phyloP scores from a whole-genome alignment of 73 alveolate genomes.

The Paramecium tetraurelia region DNA sequence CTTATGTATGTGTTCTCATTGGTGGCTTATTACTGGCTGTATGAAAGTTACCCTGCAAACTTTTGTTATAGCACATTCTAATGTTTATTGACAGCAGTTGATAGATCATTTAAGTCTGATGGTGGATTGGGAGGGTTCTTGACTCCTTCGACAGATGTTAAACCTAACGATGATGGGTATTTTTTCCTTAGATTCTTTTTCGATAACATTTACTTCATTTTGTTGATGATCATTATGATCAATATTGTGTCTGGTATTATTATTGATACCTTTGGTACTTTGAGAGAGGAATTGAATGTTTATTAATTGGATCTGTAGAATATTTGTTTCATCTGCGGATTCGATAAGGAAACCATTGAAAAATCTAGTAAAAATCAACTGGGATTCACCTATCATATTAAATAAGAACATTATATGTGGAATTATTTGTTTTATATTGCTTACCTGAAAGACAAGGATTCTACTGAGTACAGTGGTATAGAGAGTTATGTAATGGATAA shows the following conservation, averaged over 20 bases:
- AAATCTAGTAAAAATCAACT: conserved; percentile 72
- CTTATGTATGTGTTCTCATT: conserved; percentile 63
- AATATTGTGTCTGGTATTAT: conserved; percentile 81
- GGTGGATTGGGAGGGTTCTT: conserved; percentile 82
- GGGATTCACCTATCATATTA: conserved; percentile 80
- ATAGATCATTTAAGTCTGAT: conserved; percentile 78
- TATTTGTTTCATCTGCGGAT: conserved; percentile 93
- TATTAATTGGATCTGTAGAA: conserved; percentile 82
- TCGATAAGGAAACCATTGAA: conserved; percentile 88
- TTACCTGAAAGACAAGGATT: conserved; percentile 82
- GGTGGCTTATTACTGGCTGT: conserved; percentile 65
- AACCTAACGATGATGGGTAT: conserved; percentile 27
- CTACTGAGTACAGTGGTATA: conserved; percentile 94
- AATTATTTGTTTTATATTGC: conserved; percentile 88
- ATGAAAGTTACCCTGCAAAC: conserved; percentile 56
- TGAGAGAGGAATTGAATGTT: conserved; percentile 87
- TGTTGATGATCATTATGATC: conserved; percentile 68
- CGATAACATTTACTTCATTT: conserved; percentile 54
- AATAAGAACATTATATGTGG: conserved; percentile 87
- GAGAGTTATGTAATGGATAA: conserved; percentile 92
- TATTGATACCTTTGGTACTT: conserved; percentile 93
- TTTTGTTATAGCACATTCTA: conserved; percentile 68
- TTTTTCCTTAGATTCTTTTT: conserved; percentile 60
- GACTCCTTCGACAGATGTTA: conserved; percentile 46
- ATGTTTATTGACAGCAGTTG: conserved; percentile 75